Conservation (phyloP, 768 basidiomycete species). For the Brasilioporus rufonigricans region DNA sequence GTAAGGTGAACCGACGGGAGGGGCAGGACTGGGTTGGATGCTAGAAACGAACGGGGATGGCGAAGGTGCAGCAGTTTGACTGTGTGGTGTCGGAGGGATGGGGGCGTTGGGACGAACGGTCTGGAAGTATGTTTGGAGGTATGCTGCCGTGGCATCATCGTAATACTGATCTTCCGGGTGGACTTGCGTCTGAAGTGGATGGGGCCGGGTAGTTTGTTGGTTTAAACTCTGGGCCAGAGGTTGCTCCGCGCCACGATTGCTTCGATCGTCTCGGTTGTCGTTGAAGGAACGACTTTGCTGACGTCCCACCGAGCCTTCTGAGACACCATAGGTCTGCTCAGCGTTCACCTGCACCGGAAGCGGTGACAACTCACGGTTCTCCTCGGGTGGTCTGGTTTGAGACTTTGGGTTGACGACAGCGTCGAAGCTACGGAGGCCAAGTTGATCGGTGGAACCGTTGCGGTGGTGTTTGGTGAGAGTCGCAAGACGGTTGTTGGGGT, state of each 20-base stretch:
- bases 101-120: conserved; percentile 71
- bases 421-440: conserved; percentile 60
- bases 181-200: conserved; percentile 38
- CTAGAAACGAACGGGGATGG: conserved; percentile 64
- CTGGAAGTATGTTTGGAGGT: conserved; percentile 57
- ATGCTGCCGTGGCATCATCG: conserved; percentile 58
- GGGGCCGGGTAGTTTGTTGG: conserved; percentile 33
- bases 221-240: conserved; percentile 14
- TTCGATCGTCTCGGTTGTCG: conserved; percentile 21
- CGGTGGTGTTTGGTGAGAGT: conserved; percentile 50
- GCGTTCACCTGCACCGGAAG: no score
- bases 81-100: conserved; percentile 77
- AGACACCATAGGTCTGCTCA: conserved; percentile 12
- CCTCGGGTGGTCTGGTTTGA: conserved; percentile 23
- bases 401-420: conserved; percentile 51
- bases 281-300: conserved; percentile 21
- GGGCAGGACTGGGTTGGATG: no score
- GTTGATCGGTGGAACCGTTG: conserved; percentile 58
- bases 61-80: conserved; percentile 69
- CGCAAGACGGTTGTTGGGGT: conserved; percentile 27
- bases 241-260: conserved; percentile 21
- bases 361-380: conserved; percentile 27
- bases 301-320: conserved; percentile 19
- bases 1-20: no score
- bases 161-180: conserved; percentile 63